Evolutionary conservation across 305 asterid genomes (phyloP).

Genomic region (Petunia hybrid): DNA sequence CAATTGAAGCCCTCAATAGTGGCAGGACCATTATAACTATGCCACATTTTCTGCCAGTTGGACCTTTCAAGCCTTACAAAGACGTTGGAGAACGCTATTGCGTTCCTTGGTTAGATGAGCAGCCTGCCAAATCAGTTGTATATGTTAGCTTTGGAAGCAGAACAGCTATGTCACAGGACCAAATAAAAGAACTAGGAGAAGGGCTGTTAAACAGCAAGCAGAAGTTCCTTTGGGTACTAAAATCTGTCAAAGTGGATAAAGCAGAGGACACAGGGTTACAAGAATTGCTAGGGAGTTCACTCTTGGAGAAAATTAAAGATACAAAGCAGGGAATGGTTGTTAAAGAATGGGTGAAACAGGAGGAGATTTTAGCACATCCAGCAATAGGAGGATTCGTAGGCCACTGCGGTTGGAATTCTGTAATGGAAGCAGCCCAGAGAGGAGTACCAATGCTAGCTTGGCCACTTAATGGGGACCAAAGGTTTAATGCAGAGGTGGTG

Average conservation of each 20-base stretch:
- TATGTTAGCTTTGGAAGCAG: conserved; percentile 64
- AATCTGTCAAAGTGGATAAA: conserved; percentile 31
- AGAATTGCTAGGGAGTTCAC: not conserved
- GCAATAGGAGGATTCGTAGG: conserved; percentile 60
- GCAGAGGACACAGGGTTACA: conserved; percentile 39
- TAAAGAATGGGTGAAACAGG: conserved; percentile 52
- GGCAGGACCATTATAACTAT: conserved; percentile 26
- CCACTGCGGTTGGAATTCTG: conserved; percentile 70
- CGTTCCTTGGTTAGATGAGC: conserved; percentile 68
- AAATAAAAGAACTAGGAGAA: conserved; percentile 46
- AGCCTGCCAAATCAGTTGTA: conserved; percentile 52
- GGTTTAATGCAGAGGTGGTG: conserved; percentile 55
- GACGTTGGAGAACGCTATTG: conserved; percentile 56
- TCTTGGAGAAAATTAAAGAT: conserved; percentile 43
- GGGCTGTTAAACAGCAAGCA: conserved; percentile 49
- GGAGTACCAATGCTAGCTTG: conserved; percentile 66
- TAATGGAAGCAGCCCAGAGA: conserved; percentile 55
- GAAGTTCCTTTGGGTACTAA: conserved; percentile 58
- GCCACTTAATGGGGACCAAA: conserved; percentile 64
- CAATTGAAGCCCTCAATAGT: conserved; percentile 43
- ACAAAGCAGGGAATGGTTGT: conserved; percentile 47
- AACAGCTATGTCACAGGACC: conserved; percentile 48
- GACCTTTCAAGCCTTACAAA: conserved; percentile 44
- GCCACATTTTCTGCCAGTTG: conserved; percentile 51
- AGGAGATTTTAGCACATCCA: conserved; percentile 57